phyloP scores from a whole-genome alignment of 1,139 yeast genomes.

The Meyerozyma athensensis region DNA sequence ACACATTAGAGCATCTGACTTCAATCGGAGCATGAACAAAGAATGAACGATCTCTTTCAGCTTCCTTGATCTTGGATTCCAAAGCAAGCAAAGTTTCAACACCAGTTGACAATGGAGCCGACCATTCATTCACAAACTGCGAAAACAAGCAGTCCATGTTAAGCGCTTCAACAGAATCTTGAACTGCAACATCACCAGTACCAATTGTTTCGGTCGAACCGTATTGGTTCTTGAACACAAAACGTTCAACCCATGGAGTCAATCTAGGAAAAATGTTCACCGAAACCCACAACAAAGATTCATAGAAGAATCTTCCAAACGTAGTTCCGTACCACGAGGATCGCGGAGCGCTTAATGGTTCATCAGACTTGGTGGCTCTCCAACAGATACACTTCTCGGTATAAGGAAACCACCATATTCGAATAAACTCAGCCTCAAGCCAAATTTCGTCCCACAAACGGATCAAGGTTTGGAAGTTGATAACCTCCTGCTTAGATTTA shows the following conservation, averaged over 20 bases:
- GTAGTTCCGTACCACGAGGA: slow-evolving; percentile 82
- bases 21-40: slow-evolving; percentile 95
- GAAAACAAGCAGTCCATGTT: slow-evolving; percentile 95
- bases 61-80: slow-evolving; percentile 56
- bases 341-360: slow-evolving; percentile 62
- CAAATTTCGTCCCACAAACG: slow-evolving; percentile 69
- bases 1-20: slow-evolving; percentile 87
- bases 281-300: slow-evolving; percentile 71
- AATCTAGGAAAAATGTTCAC: slow-evolving; percentile 67
- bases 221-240: slow-evolving; percentile 81
- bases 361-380: slow-evolving; percentile 75
- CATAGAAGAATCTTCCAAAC: slow-evolving; percentile 74
- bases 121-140: slow-evolving; percentile 97
- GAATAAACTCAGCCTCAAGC: slow-evolving; percentile 85
- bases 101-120: slow-evolving; percentile 78
- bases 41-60: slow-evolving; percentile 56
- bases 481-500: slow-evolving; percentile 76
- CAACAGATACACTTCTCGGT: slow-evolving; percentile 79
- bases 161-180: slow-evolving; percentile 77
- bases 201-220: slow-evolving; percentile 71
- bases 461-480: slow-evolving; percentile 67
- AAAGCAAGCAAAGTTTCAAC: slow-evolving; percentile 64
- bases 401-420: slow-evolving; percentile 98
- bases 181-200: slow-evolving; percentile 65
- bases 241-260: slow-evolving; percentile 80